Conservation (phyloP, 2,329 filamentous ascomycete species). For the Monosporascus sp. region DNA sequence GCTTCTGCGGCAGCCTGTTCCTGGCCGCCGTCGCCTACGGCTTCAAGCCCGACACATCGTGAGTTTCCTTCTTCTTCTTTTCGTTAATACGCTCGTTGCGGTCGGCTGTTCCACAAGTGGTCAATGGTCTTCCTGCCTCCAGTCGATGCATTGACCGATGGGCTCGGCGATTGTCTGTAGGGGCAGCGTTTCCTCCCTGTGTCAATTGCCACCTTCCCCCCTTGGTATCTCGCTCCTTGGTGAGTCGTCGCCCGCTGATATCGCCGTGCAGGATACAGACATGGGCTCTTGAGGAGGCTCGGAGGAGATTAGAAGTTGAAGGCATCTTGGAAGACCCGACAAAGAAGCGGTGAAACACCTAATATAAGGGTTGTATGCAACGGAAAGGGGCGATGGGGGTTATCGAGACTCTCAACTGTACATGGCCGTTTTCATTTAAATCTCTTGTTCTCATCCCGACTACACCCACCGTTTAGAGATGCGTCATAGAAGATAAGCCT, state of each 20-base stretch:
- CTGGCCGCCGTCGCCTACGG: slow-evolving; percentile 77
- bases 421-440: neutral
- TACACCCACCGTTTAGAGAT: neutral
- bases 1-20: slow-evolving; percentile 73
- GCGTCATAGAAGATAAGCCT: slow-evolving; percentile 1
- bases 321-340: slow-evolving; percentile 81
- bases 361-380: neutral
- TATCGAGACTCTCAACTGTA: neutral
- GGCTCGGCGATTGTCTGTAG: no score
- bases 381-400: neutral
- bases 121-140: slow-evolving; percentile 1
- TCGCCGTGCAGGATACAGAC: slow-evolving; percentile 77
- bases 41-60: slow-evolving; percentile 99
- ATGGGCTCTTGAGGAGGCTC: slow-evolving; percentile 96
- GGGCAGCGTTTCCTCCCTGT: neutral
- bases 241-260: slow-evolving; percentile 15
- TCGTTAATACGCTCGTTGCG: neutral
- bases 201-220: neutral
- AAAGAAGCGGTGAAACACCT: slow-evolving; percentile 38
- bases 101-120: no score
- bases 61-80: slow-evolving; percentile 42
- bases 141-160: no score
- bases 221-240: no score
- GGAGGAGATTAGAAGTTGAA: slow-evolving; percentile 90
- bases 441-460: neutral